Conservation (phyloP, 2,329 filamentous ascomycete genomes). For the Colletotrichum paranaense region DNA sequence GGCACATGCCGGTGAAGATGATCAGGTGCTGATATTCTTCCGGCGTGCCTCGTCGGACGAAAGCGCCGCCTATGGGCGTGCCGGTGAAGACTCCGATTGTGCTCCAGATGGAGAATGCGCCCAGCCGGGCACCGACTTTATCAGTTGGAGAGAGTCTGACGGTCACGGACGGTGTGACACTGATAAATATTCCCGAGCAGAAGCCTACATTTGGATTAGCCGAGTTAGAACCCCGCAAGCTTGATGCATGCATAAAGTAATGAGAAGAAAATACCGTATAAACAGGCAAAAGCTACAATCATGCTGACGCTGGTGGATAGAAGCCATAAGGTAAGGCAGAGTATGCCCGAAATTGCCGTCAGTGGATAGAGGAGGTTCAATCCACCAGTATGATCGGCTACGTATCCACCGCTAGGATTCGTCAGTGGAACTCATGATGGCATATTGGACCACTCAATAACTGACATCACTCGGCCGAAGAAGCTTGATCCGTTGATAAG, state of each 20-base stretch:
- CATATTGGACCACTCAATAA: neutral
- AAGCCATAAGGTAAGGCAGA: constrained; percentile 19
- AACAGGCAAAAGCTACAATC: constrained; percentile 19
- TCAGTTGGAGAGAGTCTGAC: constrained; percentile 10
- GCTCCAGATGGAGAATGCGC: constrained; percentile 20
- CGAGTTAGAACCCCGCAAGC: neutral
- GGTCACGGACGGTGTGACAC: constrained; percentile 18
- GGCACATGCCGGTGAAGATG: constrained; percentile 6
- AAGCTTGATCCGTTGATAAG: constrained; percentile 58
- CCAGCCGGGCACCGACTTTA: constrained; percentile 18
- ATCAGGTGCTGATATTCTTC: constrained; percentile 7
- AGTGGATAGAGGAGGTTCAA: constrained; percentile 23
- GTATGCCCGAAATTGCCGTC: constrained; percentile 10
- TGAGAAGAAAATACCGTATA: neutral
- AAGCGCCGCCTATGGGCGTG: constrained; percentile 25
- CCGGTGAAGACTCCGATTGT: constrained; percentile 23
- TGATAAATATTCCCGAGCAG: constrained; percentile 26
- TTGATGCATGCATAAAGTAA: neutral
- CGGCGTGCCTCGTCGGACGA: constrained; percentile 9
- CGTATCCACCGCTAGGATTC: constrained; percentile 4
- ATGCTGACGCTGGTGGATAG: constrained; percentile 6
- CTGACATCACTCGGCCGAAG: constrained; percentile 52
- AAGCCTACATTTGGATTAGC: neutral
- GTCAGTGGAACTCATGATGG: neutral
- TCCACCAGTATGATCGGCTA: constrained; percentile 21